Base-by-base conservation (phyloP, 257 asterid species). In the Solanum pimpinellifolium region DNA sequence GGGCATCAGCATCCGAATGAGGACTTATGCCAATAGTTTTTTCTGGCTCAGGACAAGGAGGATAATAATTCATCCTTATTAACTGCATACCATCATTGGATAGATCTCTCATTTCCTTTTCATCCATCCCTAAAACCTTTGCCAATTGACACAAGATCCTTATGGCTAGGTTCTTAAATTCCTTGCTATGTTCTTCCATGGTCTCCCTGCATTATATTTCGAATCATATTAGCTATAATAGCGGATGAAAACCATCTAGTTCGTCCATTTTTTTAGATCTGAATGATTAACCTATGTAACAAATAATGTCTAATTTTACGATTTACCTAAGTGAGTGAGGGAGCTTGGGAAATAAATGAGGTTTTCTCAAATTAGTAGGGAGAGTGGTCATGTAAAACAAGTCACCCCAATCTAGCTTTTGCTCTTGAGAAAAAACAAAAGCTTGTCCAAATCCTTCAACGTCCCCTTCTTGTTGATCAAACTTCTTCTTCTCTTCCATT, bases 31-130 rank as follows among this genome's bases (percentile, higher is more conserved):
- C 96, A n/a, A 90, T 88, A 6, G 91, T 91, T 7, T 18, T 49
- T 5, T 92, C 90, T 10, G 96, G 93, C 90, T 93, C 89, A 4
- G 93, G 94, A 74, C 96, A 93, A 9, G 92, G 93, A 27, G 96
- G 94, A 90, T 91, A 92, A 85, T 87, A 92, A 80, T 92, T 92
- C 93, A 93, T 90, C 39, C 94, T 73, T 87, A 93, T 92, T 20
- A 89, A 25, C 59, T 93, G 94, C 49, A 91, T 87, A 18, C 94
- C 94, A 39, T 91, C 91, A 4, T n/a, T 21, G 56, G 90, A 91
- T 6, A 88, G 49, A 37, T 66, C 88, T 49, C 23, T 74, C 74
- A 92, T 87, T 87, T 93, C 94, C 16, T 56, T 88, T 7, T 86
- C 88, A 6, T 91, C 90, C 87, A 93, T 93, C 83, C 75, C 86